Conservation (phyloP, 116 monocot genomes). For the Papilionanthe hybrid region DNA sequence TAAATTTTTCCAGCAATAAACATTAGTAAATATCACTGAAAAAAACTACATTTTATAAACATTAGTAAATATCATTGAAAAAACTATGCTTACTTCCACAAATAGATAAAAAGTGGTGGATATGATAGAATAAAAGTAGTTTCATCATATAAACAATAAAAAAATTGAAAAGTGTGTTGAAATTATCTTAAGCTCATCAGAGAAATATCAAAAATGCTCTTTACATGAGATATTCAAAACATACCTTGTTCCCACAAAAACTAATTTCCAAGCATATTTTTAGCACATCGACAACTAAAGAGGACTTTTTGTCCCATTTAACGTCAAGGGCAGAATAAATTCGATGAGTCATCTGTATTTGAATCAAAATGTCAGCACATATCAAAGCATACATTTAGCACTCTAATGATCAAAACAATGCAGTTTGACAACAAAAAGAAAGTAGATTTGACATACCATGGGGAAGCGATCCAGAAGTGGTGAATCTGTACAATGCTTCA, state of each 20-base stretch:
- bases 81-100: not conserved
- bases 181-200: not conserved
- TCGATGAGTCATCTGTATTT: slow-evolving; percentile 45
- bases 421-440: not conserved
- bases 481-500: slow-evolving; percentile 41
- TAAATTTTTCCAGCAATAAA: not conserved
- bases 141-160: not conserved
- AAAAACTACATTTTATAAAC: not conserved
- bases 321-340: slow-evolving; percentile 39
- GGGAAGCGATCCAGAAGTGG: slow-evolving; percentile 35
- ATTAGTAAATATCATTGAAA: not conserved
- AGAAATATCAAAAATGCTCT: not conserved
- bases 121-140: not conserved
- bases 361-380: slow-evolving; percentile 2
- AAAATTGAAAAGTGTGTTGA: too few relatives aligned
- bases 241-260: slow-evolving; percentile 44
- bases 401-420: not conserved
- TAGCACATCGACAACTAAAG: slow-evolving; percentile 44
- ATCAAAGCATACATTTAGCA: not conserved
- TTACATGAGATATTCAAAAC: not conserved
- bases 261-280: slow-evolving; percentile 29
- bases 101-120: not conserved
- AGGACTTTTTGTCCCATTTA: slow-evolving; percentile 27
- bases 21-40: not conserved
- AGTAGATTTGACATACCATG: slow-evolving; percentile 23